Base-by-base conservation (phyloP, 208 protist species). In the Angomonas deanei region DNA sequence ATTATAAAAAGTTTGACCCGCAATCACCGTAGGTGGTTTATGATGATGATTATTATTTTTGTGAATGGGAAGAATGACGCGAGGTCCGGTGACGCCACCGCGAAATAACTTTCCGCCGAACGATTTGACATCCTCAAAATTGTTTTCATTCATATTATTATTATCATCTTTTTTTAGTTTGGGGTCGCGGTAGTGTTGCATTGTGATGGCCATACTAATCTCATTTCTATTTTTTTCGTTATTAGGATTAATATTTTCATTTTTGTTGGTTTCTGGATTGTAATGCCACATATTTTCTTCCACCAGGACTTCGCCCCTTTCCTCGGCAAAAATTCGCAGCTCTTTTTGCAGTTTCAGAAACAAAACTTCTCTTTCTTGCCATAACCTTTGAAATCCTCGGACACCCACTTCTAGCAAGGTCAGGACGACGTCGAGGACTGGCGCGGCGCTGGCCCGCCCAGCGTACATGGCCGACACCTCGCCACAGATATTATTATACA, bases 371-470 rank as follows among this genome's bases (percentile, higher is more conserved):
- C 97, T 78, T 26, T 93, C 64, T 2, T 69, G 48, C 68, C 98
- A 84, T 24, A 98, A 65, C 26, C 34, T 3, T 32, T 67, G 57
- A 60, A 86, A 97, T 1, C 94, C 90, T 0, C 52, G 52, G 8
- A 66, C 76, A n/a, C 98, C 98, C 48, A 99, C 78, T 19, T 77
- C 81, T 19, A 99, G 74, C 11, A 98, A 64, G 0, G 98, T 99
- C 11, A 99, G 92, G 65, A 99, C 98, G 19, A 99, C 53, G 67
- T 99, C 98, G 4, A 98, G 4, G 19, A 96, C 68, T 0, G 96
- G 96, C 2, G 86, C 60, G 3, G 70, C 80, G 53, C 85, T 97
- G 5, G 98, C 98, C 10, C 98, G 75, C 17, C 98, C 98, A 17
- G 94, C 82, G 78, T 97, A 98, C 2, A 86, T 66, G 28, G 71